Evolutionary conservation across 352 stramenopile genomes (phyloP), one percentile per base, ranked within the genome.

Genomic region (Phytophthora vignae): DNA sequence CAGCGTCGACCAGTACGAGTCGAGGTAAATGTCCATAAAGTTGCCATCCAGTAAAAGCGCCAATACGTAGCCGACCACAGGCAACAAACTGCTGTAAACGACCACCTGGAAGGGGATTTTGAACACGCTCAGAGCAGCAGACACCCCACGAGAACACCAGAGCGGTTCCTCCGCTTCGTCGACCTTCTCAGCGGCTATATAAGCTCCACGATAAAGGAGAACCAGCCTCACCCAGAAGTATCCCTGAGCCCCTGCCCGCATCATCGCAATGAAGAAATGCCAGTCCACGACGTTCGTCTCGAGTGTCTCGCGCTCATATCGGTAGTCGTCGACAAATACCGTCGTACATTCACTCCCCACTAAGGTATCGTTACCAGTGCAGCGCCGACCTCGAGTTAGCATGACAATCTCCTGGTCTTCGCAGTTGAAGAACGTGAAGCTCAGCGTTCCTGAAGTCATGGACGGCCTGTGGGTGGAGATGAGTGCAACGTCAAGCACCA

Each of bases 41-140:
- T 57, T 75, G n/a, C 62, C 70, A 38, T 90, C 82, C 19, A 90
- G 67, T 17, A 78, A 55, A 1, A 88, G 76, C 0, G 78, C 81
- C 0, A 73, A 0, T 1, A 77, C 71, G 48, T 90, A 90, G 10
- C 61, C 19, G 1, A 68, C 22, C 9, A 88, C 59, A 2, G 83
- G 81, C 10, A 90, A 55, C 27, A 72, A 67, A 14, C 74, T 88
- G 19, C 74, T 67, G 46, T 91, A 91, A 0, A 91, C 70, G 11
- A 90, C 72, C 0, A 82, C 74, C 38, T 91, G 78, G 42, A 84
- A 84, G n/a, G 82, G 83, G 29, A 91, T 82, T 42, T 69, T 78
- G 10, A 67, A 58, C 50, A 87, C 38, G 5, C 69, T 79, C 4
- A 22, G 14, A 22, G 73, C 14, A 8, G 73, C 55, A 3, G 46